These are phyloP conservation scores for Thelephora terrestris DNA, from an alignment of 1,284 basidiomycete genomes.

Conservation along the genomic window DNA sequence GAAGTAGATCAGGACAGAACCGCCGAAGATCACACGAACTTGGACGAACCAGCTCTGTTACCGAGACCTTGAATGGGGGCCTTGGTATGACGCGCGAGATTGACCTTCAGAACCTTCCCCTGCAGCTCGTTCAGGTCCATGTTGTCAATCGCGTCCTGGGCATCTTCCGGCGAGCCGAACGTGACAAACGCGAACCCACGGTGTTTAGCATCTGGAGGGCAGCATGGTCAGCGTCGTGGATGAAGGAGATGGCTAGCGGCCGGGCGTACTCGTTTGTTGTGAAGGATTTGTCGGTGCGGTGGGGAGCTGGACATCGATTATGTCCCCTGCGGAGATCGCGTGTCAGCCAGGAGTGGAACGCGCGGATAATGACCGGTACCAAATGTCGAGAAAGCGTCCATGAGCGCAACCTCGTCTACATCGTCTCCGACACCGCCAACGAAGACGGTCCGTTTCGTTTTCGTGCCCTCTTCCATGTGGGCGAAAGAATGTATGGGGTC, in stretches of 20 bases:
- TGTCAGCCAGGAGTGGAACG: slow-evolving; percentile 5
- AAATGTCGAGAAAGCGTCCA: slow-evolving; percentile 68
- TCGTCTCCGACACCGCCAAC: slow-evolving; percentile 70
- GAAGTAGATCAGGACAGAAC: slow-evolving; percentile 1
- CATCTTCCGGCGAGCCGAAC: slow-evolving; percentile 63
- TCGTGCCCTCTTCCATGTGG: slow-evolving; percentile 70
- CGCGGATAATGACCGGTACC: slow-evolving; percentile 30
- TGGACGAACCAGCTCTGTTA: slow-evolving; percentile 55
- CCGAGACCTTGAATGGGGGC: slow-evolving; percentile 49
- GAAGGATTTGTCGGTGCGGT: slow-evolving; percentile 52
- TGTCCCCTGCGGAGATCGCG: slow-evolving; percentile 44
- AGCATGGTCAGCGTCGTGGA: slow-evolving; percentile 2
- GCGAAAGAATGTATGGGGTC: background rate
- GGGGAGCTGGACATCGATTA: slow-evolving; percentile 74
- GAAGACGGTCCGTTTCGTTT: slow-evolving; percentile 71
- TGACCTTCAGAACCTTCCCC: slow-evolving; percentile 68
- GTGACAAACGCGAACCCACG: slow-evolving; percentile 79
- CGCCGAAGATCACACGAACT: slow-evolving; percentile 4
- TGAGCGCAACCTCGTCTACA: slow-evolving; percentile 56
- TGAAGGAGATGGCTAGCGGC: slow-evolving; percentile 1
- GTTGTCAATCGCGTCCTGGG: slow-evolving; percentile 81
- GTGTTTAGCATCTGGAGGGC: slow-evolving; percentile 53
- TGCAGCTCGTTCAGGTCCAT: slow-evolving; percentile 78
- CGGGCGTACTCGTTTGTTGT: slow-evolving; percentile 36
- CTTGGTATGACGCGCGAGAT: slow-evolving; percentile 66